Evolutionary conservation across 108 stramenopile genomes (phyloP), one percentile per base, ranked within the genome.

Genomic region (Thalassiosira profunda): DNA sequence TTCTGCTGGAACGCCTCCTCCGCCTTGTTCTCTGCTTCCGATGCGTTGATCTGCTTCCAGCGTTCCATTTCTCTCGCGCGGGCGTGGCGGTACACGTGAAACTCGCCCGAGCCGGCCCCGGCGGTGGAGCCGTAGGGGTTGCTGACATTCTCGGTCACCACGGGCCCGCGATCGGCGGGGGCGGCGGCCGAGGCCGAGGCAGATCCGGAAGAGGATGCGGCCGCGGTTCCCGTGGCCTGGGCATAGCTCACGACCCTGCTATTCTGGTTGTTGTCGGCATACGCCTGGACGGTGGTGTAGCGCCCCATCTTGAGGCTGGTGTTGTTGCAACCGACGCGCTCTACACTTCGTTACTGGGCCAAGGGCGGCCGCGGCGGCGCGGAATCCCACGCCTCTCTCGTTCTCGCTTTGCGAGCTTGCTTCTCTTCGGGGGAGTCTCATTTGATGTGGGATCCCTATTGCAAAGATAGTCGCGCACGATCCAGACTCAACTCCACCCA

Each of bases 71-170:
- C 96, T 10, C 91, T 60, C 0, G 91, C 85, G 5, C 96, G 87
- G 2, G 93, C 90, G 56, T 93, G 93, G 14, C 96, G 90, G 63
- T 97, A 97, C 35, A 93, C 76, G 80, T 97, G 93, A 69, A 97
- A 97, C 56, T 97, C 96, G 4, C 93, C 92, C 0, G 86, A 87
- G 9, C 93, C 91, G 12, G 93, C 92, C 12, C 96, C 96, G 6
- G 92, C 90, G 3, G 88, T 88, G 38, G 88, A 89, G 23, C 96
- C 96, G 62, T 94, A 94, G 18, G 93, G 90, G 65, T 97, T 97
- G 60, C 86, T 64, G n/a, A 94, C 90, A 58, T 91, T 92, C 81
- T 97, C 96, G 28, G 87, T 63, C 20, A 51, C 52, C 67, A 91
- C 82, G 35, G 76, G 81, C 34, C 63, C 63, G 21, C 63, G 41